These are phyloP conservation scores for Suillus plorans DNA, from an alignment of 768 basidiomycete species.

Conservation along the genomic window DNA sequence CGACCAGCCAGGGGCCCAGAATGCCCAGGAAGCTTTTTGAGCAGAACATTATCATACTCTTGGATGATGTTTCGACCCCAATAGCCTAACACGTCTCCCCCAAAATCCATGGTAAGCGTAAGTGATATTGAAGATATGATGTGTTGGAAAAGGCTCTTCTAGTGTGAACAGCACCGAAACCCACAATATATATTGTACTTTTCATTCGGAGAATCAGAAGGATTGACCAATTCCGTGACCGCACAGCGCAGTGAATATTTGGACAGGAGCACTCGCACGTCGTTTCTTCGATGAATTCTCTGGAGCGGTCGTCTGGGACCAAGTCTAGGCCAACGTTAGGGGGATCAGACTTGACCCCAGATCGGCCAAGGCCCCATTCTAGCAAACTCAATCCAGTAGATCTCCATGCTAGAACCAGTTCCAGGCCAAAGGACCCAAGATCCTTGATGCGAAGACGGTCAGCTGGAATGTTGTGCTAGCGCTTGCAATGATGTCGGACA, in stretches of 20 bases:
- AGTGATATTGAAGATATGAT: neutral
- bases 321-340: neutral
- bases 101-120: conserved; percentile 12
- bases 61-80: conserved; percentile 16
- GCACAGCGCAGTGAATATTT: neutral
- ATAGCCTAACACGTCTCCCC: conserved; percentile 18
- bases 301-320: neutral
- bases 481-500: neutral
- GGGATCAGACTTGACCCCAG: neutral
- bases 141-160: neutral
- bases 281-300: neutral
- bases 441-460: neutral
- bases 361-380: neutral
- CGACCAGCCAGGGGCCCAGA: neutral
- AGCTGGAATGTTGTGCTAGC: neutral
- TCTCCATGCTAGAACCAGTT: neutral
- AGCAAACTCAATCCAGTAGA: neutral
- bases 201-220: neutral
- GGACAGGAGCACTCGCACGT: neutral
- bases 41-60: conserved; percentile 11
- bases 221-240: neutral
- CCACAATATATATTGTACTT: neutral
- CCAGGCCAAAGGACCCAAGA: neutral
- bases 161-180: neutral
- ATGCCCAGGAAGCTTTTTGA: conserved; percentile 6